Conservation (phyloP, 768 basidiomycete genomes). For the Leccinum variicolor region DNA sequence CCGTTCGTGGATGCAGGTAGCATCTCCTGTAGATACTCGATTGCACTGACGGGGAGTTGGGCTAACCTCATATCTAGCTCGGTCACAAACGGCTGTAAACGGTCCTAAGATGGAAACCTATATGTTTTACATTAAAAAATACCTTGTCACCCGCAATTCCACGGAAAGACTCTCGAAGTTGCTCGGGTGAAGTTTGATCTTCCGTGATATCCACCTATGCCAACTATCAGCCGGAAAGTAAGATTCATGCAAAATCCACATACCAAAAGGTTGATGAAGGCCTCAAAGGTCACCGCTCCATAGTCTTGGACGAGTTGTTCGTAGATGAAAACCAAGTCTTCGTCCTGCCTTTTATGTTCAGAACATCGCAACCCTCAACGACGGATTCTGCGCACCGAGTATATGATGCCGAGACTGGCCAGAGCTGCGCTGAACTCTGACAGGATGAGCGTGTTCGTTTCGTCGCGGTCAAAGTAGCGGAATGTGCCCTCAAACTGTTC, state of each 20-base stretch:
- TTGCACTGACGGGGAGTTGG: conserved; percentile 67
- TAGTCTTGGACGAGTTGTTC: conserved; percentile 76
- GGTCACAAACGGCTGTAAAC: conserved; percentile 78
- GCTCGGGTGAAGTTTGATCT: conserved; percentile 91
- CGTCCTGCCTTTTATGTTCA: conserved; percentile 49
- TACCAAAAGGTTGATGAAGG: conserved; percentile 92
- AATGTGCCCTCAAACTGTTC: conserved; percentile 98
- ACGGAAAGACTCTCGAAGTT: conserved; percentile 90
- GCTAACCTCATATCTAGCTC: conserved; percentile 89
- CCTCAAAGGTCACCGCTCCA: conserved; percentile 89
- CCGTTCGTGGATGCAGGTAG: conserved; percentile 63
- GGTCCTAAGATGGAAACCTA: neutral
- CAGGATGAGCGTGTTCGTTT: conserved; percentile 79
- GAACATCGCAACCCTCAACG: neutral
- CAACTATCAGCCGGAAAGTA: conserved; percentile 1
- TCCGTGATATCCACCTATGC: conserved; percentile 89
- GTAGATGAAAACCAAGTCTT: conserved; percentile 83
- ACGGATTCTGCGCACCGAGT: conserved; percentile 51
- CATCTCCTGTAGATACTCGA: conserved; percentile 78
- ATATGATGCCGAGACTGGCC: conserved; percentile 91
- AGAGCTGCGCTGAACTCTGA: conserved; percentile 93
- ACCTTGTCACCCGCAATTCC: conserved; percentile 91
- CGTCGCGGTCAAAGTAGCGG: conserved; percentile 94
- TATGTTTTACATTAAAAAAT: conserved; percentile 8
- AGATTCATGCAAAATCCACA: neutral